These are phyloP conservation scores for Penicillium subrubescens DNA, from an alignment of 495 filamentous ascomycete species.

Conservation along the genomic window DNA sequence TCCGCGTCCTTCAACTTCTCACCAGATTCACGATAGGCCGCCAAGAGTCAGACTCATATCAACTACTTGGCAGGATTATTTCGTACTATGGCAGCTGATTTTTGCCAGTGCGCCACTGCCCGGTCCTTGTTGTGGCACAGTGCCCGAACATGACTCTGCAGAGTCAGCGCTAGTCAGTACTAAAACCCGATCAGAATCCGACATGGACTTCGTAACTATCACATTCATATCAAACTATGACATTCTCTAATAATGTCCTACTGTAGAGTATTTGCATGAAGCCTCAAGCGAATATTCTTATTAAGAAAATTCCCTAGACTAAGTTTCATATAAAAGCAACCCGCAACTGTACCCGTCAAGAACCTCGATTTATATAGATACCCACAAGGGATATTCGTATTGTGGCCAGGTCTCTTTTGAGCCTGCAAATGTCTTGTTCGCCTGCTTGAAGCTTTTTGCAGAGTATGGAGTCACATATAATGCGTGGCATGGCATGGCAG, in stretches of 20 bases:
- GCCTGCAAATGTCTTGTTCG: background rate
- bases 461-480: too few relatives aligned
- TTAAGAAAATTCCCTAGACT: too few relatives aligned
- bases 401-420: too few relatives aligned
- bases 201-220: background rate
- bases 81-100: background rate
- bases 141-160: background rate
- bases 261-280: too few relatives aligned
- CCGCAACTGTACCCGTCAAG: too few relatives aligned
- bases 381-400: too few relatives aligned
- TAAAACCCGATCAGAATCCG: background rate
- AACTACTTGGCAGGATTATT: background rate
- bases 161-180: background rate
- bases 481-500: too few relatives aligned
- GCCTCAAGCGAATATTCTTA: too few relatives aligned
- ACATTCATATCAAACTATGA: background rate
- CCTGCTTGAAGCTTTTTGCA: too few relatives aligned
- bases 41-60: background rate
- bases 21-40: background rate
- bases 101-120: background rate
- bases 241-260: background rate
- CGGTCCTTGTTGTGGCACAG: background rate
- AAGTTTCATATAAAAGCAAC: too few relatives aligned
- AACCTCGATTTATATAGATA: too few relatives aligned
- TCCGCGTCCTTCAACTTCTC: background rate